Conservation (phyloP, 2,329 filamentous ascomycete species). For the Fusarium nanum region DNA sequence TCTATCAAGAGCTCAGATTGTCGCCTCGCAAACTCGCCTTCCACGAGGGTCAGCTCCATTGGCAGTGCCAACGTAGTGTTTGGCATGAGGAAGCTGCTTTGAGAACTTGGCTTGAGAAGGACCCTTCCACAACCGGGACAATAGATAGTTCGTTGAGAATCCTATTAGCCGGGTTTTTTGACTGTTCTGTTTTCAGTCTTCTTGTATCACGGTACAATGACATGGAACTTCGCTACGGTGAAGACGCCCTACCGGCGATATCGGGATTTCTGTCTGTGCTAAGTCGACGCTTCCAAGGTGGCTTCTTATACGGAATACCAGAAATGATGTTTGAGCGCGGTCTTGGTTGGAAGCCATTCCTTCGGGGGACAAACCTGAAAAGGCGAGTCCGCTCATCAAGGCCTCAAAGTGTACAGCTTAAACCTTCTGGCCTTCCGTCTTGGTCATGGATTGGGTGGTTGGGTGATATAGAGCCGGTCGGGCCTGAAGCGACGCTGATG, state of each 20-base stretch:
- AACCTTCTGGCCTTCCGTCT: constrained; percentile 1
- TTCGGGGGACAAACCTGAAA: too few relatives aligned
- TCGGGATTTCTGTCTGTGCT: background rate
- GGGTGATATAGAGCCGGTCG: background rate
- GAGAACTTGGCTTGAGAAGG: background rate
- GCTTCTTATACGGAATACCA: constrained; percentile 12
- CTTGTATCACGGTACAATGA: background rate
- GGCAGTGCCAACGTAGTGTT: constrained; percentile 10
- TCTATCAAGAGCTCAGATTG: constrained; percentile 12
- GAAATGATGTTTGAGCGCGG: constrained; percentile 22
- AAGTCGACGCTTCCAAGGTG: constrained; percentile 7
- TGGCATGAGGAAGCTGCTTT: constrained; percentile 10
- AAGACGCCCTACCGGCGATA: constrained; percentile 15
- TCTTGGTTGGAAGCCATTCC: background rate
- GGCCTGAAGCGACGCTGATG: background rate
- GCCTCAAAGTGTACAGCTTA: background rate
- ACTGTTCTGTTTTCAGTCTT: background rate
- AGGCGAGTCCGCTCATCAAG: background rate
- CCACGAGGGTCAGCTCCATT: background rate
- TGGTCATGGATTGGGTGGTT: constrained; percentile 32
- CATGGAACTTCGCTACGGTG: background rate
- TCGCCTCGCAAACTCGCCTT: constrained; percentile 1
- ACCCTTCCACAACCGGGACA: accelerated
- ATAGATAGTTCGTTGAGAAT: background rate
- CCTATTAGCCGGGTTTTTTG: background rate